Evolutionary conservation across 2,329 filamentous ascomycete species (phyloP).

Genomic region (Lomentospora prolificans): DNA sequence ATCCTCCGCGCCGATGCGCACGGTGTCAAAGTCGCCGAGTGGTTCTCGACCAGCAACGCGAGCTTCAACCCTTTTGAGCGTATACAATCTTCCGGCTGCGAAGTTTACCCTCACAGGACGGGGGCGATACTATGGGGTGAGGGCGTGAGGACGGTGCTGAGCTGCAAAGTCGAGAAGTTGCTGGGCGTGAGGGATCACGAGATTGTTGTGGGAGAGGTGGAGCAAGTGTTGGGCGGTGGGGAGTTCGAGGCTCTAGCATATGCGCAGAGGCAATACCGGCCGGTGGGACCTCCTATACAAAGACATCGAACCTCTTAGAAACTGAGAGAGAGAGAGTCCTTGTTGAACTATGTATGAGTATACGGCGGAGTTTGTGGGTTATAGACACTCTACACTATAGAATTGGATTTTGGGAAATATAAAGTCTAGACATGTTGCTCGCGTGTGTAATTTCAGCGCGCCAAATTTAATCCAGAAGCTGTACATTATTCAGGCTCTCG

Average conservation of each 20-base stretch:
- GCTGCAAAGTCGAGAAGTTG: slow-evolving; percentile 29
- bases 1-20: slow-evolving; percentile 35
- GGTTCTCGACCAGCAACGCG: slow-evolving; percentile 40
- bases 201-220: slow-evolving; percentile 41
- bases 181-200: slow-evolving; percentile 41
- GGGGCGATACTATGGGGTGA: slow-evolving; percentile 36
- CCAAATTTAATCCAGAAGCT: too few relatives aligned
- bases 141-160: slow-evolving; percentile 42
- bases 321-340: background rate
- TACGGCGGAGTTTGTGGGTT: background rate
- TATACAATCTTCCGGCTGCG: slow-evolving; percentile 17
- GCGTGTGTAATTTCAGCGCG: too few relatives aligned
- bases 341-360: background rate
- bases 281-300: slow-evolving; percentile 26
- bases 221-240: slow-evolving; percentile 25
- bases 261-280: slow-evolving; percentile 38
- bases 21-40: slow-evolving; percentile 40
- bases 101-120: slow-evolving; percentile 12
- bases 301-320: slow-evolving; percentile 8
- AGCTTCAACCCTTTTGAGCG: slow-evolving; percentile 27
- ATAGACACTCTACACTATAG: slow-evolving; percentile 2
- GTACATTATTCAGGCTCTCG: too few relatives aligned
- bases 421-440: background rate
- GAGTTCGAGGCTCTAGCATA: slow-evolving; percentile 35
- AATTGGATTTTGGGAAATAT: background rate